Conservation (phyloP, 495 filamentous ascomycete species). For the Pseudotulostoma volvatum region DNA sequence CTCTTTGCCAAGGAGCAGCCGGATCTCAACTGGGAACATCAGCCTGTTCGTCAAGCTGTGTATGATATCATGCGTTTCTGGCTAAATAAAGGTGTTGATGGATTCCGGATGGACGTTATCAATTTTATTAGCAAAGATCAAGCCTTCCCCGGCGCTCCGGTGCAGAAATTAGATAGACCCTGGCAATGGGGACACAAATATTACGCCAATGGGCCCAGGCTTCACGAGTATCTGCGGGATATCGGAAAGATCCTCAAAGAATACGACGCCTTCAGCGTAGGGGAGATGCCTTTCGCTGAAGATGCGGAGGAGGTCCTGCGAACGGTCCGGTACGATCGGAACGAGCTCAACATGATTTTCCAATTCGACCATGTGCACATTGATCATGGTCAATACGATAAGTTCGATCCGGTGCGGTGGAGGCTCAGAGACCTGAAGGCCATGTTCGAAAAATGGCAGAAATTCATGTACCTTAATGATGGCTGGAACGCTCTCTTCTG, state of each 20-base stretch:
- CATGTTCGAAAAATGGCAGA: conserved; percentile 48
- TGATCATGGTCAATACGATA: conserved; percentile 36
- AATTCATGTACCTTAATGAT: conserved; percentile 48
- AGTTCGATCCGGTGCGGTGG: conserved; percentile 34
- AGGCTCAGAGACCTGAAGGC: conserved; percentile 40
- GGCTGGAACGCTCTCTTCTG: conserved; percentile 59
- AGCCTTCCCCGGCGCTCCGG: conserved; percentile 42
- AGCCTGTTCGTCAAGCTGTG: conserved; percentile 42
- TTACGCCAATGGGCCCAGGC: conserved; percentile 47
- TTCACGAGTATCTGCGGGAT: conserved; percentile 48
- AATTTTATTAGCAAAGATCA: conserved; percentile 51
- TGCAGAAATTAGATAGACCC: conserved; percentile 29
- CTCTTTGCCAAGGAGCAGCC: conserved; percentile 49
- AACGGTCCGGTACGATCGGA: conserved; percentile 38
- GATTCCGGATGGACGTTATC: conserved; percentile 54
- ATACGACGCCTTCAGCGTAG: conserved; percentile 54
- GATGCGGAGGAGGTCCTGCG: conserved; percentile 42
- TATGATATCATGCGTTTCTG: conserved; percentile 56
- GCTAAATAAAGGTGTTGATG: conserved; percentile 49
- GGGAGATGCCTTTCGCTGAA: conserved; percentile 49
- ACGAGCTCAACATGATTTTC: conserved; percentile 62
- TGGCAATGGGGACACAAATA: conserved; percentile 40
- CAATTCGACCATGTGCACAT: conserved; percentile 50
- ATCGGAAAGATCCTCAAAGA: conserved; percentile 48
- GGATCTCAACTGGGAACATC: conserved; percentile 62